These are phyloP conservation scores for Pythium periplocum DNA, from an alignment of 352 stramenopile species.

Conservation along the genomic window DNA sequence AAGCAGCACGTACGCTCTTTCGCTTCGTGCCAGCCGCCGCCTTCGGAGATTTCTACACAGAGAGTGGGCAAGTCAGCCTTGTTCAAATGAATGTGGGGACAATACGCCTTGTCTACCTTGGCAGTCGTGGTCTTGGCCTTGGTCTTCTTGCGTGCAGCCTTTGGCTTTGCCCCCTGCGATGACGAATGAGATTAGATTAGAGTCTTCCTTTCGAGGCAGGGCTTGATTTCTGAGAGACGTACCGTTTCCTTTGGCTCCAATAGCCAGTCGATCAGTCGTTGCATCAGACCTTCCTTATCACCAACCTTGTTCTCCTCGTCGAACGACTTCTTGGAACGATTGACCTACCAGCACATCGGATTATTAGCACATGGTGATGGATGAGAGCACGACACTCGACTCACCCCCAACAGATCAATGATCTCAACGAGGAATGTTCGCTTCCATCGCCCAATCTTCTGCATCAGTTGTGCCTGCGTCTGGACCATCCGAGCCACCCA, in stretches of 20 bases:
- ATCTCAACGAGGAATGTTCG: constrained; percentile 63
- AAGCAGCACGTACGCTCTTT: constrained; percentile 16
- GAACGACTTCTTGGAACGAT: constrained; percentile 84
- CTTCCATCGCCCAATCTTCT: constrained; percentile 68
- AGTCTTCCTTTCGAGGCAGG: too few species aligned
- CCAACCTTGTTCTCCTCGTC: constrained; percentile 46
- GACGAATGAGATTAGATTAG: too few species aligned
- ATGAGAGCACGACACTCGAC: constrained; percentile 5
- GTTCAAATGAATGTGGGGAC: too few species aligned
- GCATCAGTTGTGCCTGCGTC: constrained; percentile 49
- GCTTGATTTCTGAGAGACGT: neutral
- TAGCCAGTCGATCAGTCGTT: constrained; percentile 73
- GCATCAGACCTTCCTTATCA: constrained; percentile 62
- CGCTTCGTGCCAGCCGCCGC: constrained; percentile 16
- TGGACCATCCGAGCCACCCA: constrained; percentile 8
- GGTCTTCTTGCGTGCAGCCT: too few species aligned
- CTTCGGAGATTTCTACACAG: constrained; percentile 3
- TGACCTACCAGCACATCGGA: constrained; percentile 32
- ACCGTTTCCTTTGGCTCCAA: constrained; percentile 26
- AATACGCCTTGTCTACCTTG: too few species aligned
- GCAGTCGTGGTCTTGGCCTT: too few species aligned
- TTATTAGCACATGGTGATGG: neutral
- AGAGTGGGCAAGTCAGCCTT: too few species aligned
- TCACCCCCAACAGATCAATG: constrained; percentile 74
- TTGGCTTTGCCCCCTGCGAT: too few species aligned